Percentiles rank a stretch among this genome's conserved stretches.
phyloP scores from a whole-genome alignment of 495 filamentous ascomycete genomes.

The Lophium mytilinum region DNA sequence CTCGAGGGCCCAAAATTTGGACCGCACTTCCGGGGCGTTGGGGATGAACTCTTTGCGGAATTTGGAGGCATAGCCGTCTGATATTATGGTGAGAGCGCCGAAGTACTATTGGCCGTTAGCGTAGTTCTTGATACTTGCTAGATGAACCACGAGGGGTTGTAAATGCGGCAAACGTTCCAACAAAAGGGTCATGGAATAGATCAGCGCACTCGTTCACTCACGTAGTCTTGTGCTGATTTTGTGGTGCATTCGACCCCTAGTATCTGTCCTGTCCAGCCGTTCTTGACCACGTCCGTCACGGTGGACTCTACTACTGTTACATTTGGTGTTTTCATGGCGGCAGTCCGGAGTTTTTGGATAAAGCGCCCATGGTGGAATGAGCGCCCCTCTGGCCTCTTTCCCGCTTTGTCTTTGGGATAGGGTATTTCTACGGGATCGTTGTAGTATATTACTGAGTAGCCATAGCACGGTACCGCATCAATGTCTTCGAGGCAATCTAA shows the following conservation, averaged over 20 bases:
- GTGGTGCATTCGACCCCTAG: constrained; percentile 69
- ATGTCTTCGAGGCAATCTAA: constrained; percentile 77
- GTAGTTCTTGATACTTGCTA: not conserved
- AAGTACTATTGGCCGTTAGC: constrained; percentile 53
- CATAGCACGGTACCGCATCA: constrained; percentile 71
- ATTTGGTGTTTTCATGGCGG: constrained; percentile 33
- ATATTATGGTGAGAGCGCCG: constrained; percentile 74
- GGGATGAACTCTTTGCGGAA: constrained; percentile 76
- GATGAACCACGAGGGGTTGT: not conserved
- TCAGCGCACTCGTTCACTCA: constrained; percentile 9
- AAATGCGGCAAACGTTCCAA: not conserved
- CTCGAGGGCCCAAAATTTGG: constrained; percentile 87
- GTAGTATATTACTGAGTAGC: constrained; percentile 83
- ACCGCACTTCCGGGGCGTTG: constrained; percentile 59
- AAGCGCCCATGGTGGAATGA: constrained; percentile 42
- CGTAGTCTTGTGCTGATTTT: constrained; percentile 48
- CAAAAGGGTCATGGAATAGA: not conserved
- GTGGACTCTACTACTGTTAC: constrained; percentile 45
- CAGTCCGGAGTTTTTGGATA: constrained; percentile 32
- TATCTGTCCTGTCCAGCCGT: constrained; percentile 40
- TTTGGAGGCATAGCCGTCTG: constrained; percentile 88
- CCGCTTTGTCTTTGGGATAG: constrained; percentile 42
- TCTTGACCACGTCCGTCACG: constrained; percentile 39
- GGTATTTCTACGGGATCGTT: constrained; percentile 69
- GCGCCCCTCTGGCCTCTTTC: constrained; percentile 34